Percentiles rank a stretch among this genome's conserved stretches.
These are phyloP conservation scores for Amauroascus niger DNA, from an alignment of 2,329 filamentous ascomycete species.

Conservation along the genomic window DNA sequence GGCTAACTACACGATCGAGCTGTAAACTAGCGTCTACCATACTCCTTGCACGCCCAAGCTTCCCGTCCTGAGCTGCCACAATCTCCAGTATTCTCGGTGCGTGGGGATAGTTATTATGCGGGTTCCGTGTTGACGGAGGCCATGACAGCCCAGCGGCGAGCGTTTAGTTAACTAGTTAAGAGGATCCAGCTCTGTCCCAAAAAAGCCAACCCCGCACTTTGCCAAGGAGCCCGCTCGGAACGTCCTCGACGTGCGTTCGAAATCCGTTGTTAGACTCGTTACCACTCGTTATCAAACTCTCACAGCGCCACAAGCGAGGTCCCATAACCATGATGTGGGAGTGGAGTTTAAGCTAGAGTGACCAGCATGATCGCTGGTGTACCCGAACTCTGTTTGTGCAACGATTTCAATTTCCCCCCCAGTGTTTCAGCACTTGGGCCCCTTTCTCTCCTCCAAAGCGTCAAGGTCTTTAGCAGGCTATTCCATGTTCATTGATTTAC, in stretches of 20 bases:
- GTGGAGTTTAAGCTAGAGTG: background rate
- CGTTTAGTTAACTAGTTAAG: too few relatives aligned
- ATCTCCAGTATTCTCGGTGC: too few relatives aligned
- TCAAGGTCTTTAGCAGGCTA: background rate
- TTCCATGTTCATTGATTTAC: background rate
- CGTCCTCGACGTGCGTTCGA: too few relatives aligned
- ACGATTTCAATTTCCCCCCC: background rate
- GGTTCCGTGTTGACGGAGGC: too few relatives aligned
- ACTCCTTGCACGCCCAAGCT: too few relatives aligned
- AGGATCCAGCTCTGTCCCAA: too few relatives aligned
- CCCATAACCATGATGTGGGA: background rate
- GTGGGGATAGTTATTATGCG: too few relatives aligned
- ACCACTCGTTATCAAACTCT: background rate
- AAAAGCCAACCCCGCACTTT: constrained; percentile 1
- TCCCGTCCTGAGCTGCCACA: too few relatives aligned
- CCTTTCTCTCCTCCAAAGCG: background rate
- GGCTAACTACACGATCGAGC: too few relatives aligned
- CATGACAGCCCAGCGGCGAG: too few relatives aligned
- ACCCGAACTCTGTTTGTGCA: background rate
- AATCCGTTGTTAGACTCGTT: background rate
- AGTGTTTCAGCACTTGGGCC: background rate
- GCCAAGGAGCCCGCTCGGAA: background rate
- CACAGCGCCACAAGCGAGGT: constrained; percentile 6
- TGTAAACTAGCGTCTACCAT: too few relatives aligned
- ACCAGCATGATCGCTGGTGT: background rate